phyloP scores from a whole-genome alignment of 129 eudicot genomes.

The Helianthus annuus region DNA sequence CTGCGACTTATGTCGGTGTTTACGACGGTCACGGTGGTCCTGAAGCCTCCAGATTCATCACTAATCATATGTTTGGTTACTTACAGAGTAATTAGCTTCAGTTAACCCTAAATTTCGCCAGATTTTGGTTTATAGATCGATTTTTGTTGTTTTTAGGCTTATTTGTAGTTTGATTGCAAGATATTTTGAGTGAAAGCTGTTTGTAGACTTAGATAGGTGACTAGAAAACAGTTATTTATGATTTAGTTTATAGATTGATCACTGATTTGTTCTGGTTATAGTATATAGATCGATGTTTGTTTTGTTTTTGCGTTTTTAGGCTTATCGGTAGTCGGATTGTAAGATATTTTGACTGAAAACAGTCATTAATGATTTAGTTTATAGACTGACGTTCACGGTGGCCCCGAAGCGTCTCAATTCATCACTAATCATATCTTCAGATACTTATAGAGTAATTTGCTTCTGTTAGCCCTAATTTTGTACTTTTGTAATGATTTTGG shows the following conservation, averaged over 20 bases:
- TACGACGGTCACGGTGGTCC: slow-evolving; percentile 82
- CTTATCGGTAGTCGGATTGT: no score
- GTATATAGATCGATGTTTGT: no score
- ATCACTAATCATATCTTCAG: slow-evolving; percentile 48
- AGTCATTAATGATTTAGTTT: no score
- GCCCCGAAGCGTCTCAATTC: no score
- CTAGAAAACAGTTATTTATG: neutral
- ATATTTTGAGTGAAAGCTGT: neutral
- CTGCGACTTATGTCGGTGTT: slow-evolving; percentile 64
- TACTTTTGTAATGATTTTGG: no score
- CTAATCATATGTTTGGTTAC: slow-evolving; percentile 45
- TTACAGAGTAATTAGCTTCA: slow-evolving; percentile 42
- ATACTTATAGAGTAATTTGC: slow-evolving; percentile 46
- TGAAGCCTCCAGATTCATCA: slow-evolving; percentile 64
- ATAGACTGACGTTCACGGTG: no score
- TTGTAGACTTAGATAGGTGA: slow-evolving; percentile 8
- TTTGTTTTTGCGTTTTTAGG: no score
- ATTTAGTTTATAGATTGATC: neutral
- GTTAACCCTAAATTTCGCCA: no score
- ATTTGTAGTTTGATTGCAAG: neutral
- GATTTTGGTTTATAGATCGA: neutral
- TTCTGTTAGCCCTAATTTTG: slow-evolving; percentile 23
- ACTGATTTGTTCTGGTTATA: neutral
- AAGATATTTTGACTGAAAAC: no score
- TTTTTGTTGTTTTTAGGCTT: neutral